Base-by-base conservation (phyloP, 495 filamentous ascomycete species). In the Lasiosphaeris hirsuta region DNA sequence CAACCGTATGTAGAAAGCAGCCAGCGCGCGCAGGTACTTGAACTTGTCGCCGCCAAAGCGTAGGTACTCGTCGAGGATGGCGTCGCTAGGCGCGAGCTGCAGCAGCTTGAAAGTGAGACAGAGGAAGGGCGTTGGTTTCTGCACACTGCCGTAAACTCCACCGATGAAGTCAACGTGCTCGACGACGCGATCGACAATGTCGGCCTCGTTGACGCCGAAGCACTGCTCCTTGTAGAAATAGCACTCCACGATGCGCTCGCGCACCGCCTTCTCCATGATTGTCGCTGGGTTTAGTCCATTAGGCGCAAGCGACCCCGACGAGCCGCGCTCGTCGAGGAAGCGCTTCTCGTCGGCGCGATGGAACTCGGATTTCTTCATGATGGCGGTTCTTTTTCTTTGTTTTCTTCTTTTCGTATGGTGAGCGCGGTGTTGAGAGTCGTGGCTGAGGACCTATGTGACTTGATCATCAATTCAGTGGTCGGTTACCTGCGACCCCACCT, bases 161-260 rank as follows among this genome's bases (percentile, higher is more conserved):
- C 92, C 95, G 51, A 98, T 81, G 73, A 78, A 82, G 65, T 79
- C 84, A 37, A 86, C 89, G 59, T 96, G 77, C 57, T 92, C 88
- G 37, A 88, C 86, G 2, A 93, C 92, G 35, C 94, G 91, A 75
- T 96, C 90, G 61, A 95, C 88, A 1, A 97, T 51, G 87, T 96
- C 61, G 78, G 78, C 90, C 52, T 91, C 90, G 74, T 97, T 97
- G 58, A 98, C 77, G 18, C 88, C 94, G 76, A 97, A 98, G 69
- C 92, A 95, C 71, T 96, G 92, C 70, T 97, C 95, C 73, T 97
- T 96, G 89, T 90, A 98, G 77, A 96, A 98, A 75, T 95, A 94
- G 60, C 84, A 88, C 59, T 96, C 89, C 54, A 90, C 84, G 71
- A 98, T 97, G 65, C 94, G 91, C 69, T 98, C 93, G 57, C 91